Conservation (phyloP, 306 rosid genomes). For the Lathyrus sativus region DNA sequence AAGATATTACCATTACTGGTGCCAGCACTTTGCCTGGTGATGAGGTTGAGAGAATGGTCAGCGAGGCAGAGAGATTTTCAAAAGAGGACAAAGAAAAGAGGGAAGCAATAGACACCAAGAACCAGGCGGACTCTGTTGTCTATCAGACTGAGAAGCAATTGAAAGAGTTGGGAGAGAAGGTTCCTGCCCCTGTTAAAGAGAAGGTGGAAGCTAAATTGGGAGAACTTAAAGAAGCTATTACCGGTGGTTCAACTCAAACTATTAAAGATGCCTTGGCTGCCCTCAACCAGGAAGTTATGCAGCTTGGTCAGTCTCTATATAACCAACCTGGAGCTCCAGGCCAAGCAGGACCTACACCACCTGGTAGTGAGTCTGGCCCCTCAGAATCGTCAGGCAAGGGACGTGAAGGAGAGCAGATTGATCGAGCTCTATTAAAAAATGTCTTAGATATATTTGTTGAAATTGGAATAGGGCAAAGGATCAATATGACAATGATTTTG, state of each 20-base stretch:
- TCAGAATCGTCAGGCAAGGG: constrained; percentile 69
- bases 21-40: constrained; percentile 93
- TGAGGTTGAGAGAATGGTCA: constrained; percentile 89
- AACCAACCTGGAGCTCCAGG: constrained; percentile 82
- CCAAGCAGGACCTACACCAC: constrained; percentile 52
- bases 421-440: too few species aligned
- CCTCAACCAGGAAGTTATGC: constrained; percentile 97
- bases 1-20: constrained; percentile 94
- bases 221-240: constrained; percentile 80
- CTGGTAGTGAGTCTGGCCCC: constrained; percentile 69
- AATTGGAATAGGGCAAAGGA: too few species aligned
- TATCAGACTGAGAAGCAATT: constrained; percentile 94
- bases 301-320: constrained; percentile 84
- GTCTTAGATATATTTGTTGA: too few species aligned
- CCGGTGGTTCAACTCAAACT: constrained; percentile 71
- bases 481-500: too few species aligned
- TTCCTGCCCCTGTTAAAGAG: constrained; percentile 84
- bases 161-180: constrained; percentile 92
- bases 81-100: constrained; percentile 94
- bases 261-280: constrained; percentile 89
- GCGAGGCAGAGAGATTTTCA: constrained; percentile 74
- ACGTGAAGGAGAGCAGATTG: constrained; percentile 77
- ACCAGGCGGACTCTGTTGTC: constrained; percentile 91
- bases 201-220: constrained; percentile 87
- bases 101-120: constrained; percentile 88